phyloP scores from a whole-genome alignment of 495 filamentous ascomycete genomes.

The Letharia lupina region DNA sequence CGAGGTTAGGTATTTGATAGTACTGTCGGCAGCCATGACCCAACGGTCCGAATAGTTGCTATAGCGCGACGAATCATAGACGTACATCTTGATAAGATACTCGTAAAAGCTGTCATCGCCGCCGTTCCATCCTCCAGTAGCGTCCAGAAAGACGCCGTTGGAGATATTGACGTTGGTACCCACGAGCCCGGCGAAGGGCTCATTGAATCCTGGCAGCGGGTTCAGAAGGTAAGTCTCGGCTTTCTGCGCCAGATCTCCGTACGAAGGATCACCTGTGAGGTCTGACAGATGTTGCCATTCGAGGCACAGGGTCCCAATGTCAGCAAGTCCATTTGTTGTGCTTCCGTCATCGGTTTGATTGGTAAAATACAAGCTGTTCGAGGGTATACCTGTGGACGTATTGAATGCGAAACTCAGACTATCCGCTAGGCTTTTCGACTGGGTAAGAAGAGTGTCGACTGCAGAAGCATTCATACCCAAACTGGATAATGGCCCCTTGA shows the following conservation, averaged over 20 bases:
- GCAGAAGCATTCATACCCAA: conserved; percentile 39
- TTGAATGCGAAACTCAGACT: conserved; percentile 69
- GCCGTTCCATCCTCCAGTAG: conserved; percentile 68
- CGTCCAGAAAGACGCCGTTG: conserved; percentile 59
- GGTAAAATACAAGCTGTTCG: conserved; percentile 59
- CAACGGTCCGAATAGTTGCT: conserved; percentile 60
- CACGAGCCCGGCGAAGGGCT: conserved; percentile 73
- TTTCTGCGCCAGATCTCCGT: conserved; percentile 56
- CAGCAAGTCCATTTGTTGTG: conserved; percentile 58
- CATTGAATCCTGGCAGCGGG: conserved; percentile 49
- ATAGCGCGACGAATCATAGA: conserved; percentile 67
- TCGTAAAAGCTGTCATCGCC: conserved; percentile 82
- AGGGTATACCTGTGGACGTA: conserved; percentile 66
- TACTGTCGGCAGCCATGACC: conserved; percentile 69
- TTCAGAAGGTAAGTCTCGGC: conserved; percentile 66
- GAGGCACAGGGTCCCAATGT: conserved; percentile 64
- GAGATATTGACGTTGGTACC: conserved; percentile 58
- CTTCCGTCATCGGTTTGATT: conserved; percentile 40
- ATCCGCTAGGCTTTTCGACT: conserved; percentile 63
- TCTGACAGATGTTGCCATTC: conserved; percentile 84
- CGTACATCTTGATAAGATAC: conserved; percentile 89
- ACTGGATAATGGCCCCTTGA: conserved; percentile 58
- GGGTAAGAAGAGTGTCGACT: conserved; percentile 50
- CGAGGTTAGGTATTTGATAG: conserved; percentile 62
- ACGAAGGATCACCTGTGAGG: conserved; percentile 55